These are phyloP conservation scores for Liriodendron chinense DNA, from an alignment of 164 flowering plant species.

Conservation along the genomic window DNA sequence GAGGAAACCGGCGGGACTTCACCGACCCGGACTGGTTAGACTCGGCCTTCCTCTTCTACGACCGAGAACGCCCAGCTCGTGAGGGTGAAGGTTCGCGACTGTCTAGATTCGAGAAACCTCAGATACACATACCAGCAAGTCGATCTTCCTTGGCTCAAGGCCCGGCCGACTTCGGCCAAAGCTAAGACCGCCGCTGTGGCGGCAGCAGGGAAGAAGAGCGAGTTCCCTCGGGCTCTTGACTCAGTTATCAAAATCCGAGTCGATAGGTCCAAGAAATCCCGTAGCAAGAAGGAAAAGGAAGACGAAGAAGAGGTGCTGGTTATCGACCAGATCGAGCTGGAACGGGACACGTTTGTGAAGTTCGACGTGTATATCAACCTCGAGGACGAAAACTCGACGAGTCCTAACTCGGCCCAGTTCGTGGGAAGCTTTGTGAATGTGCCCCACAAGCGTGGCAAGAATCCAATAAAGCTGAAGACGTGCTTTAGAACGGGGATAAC, in stretches of 20 bases:
- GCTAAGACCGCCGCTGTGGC: neutral
- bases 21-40: neutral
- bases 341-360: too few relatives aligned
- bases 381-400: neutral
- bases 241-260: neutral
- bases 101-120: neutral
- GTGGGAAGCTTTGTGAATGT: neutral
- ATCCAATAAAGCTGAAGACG: conserved; percentile 14
- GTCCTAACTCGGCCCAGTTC: neutral
- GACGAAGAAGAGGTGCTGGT: neutral
- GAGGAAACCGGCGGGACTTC: neutral
- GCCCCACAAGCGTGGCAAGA: conserved; percentile 5
- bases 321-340: neutral
- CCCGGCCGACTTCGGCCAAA: neutral
- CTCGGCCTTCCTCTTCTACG: conserved; percentile 10
- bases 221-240: neutral
- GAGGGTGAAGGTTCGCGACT: conserved; percentile 2
- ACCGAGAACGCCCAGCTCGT: conserved; percentile 3
- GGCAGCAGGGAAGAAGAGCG: neutral
- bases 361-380: neutral
- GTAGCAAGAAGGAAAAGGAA: neutral
- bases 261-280: neutral
- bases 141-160: neutral
- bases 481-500: conserved; percentile 23
- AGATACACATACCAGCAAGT: conserved; percentile 1